A percentile compares a stretch with the other conserved stretches of the same genome.
phyloP scores from a whole-genome alignment of 2,329 filamentous ascomycete genomes.

The Cercospora berteroae region DNA sequence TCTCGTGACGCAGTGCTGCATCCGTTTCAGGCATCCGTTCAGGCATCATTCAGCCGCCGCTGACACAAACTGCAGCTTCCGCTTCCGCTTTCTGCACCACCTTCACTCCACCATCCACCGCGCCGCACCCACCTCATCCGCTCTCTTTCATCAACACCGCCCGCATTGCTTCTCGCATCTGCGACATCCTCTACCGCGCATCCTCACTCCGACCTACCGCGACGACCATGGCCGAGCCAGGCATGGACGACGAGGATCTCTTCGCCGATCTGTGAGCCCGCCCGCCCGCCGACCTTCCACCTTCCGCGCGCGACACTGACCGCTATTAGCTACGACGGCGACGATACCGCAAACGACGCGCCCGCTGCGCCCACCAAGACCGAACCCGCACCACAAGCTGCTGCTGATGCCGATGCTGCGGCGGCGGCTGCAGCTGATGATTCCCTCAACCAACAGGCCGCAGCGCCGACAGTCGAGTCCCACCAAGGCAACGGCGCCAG shows the following conservation, averaged over 20 bases:
- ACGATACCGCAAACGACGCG: constrained; percentile 58
- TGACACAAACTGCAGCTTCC: constrained; percentile 3
- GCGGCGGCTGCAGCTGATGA: constrained; percentile 12
- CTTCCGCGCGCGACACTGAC: constrained; percentile 13
- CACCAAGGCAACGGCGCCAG: constrained; percentile 27
- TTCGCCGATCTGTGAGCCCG: constrained; percentile 83
- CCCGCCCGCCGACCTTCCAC: neutral
- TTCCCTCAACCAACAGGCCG: constrained; percentile 7
- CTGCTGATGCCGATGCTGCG: constrained; percentile 14
- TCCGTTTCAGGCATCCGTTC: neutral
- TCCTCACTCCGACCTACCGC: neutral
- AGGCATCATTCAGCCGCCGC: neutral
- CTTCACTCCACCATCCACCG: neutral
- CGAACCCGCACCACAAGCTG: constrained; percentile 22
- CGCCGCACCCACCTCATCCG: neutral
- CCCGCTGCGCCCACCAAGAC: constrained; percentile 19
- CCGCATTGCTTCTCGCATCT: neutral
- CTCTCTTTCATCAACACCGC: constrained; percentile 1
- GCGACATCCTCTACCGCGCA: constrained; percentile 19
- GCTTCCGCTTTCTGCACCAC: neutral
- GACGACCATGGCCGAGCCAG: constrained; percentile 73
- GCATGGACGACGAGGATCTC: constrained; percentile 81
- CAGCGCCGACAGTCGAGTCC: constrained; percentile 20
- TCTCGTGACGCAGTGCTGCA: constrained; percentile 1
- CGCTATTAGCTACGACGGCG: constrained; percentile 46